Evolutionary conservation across 306 rosid species (phyloP), one percentile per base, ranked within the genome.

Genomic region (Prunus davidiana): DNA sequence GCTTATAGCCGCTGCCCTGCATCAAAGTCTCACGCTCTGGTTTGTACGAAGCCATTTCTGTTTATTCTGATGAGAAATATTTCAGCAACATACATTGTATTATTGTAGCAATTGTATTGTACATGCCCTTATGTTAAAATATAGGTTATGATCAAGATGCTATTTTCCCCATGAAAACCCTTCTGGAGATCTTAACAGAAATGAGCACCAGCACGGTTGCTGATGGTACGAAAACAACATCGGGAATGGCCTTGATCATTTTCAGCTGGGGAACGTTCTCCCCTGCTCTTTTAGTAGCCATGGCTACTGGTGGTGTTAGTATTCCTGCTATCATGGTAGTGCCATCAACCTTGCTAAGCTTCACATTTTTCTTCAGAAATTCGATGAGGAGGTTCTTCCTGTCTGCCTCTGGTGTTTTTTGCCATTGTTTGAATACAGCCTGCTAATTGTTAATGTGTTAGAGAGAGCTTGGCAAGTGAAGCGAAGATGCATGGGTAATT

Each of bases 281-380:
- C 38, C 84, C 96, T 1, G 87, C 67, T 79, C 46, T 85, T 77
- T 90, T 84, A 0, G 76, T 86, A 2, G 66, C 87, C 91, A 92
- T 84, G 66, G 92, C 90, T 24, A 66, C 78, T 8, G 91, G 89
- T 28, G 96, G 93, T 18, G 90, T 81, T 49, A 87, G 67, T 22
- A 87, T 20, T n/a, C 97, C 93, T 2, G 90, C 82, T 20, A 92
- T 51, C 82, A 90, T 46, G 85, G 83, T 81, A 2, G 80, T 16
- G 11, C 27, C 2, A 62, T 87, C 97, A 20, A 78, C 70, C 82
- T 85, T 81, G 79, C 81, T 81, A 0, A 72, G 52, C 51, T 65
- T 82, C 43, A 88, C 93, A 0, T 76, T 34, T 2, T 72, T 13
- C 0, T 1, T 55, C 76, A 90, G 74, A 64, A 88, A 88, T 0